A percentile compares a stretch with the other conserved stretches of the same genome.
phyloP scores from a whole-genome alignment of 495 filamentous ascomycete genomes.

The Penicillium lagena region DNA sequence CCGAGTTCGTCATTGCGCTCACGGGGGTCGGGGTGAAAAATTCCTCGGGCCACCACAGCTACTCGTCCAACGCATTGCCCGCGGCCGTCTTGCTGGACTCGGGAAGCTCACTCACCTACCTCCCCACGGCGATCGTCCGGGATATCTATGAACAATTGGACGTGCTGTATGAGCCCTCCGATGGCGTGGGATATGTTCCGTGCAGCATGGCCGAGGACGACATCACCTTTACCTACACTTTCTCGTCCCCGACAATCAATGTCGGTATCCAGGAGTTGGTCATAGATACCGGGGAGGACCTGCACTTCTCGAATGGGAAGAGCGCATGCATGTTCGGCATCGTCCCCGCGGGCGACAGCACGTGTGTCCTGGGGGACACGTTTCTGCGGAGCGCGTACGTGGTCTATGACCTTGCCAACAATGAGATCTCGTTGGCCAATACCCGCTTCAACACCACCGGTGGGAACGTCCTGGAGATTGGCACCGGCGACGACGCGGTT shows the following conservation, averaged over 20 bases:
- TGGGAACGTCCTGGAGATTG: slow-evolving; percentile 66
- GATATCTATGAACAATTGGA: slow-evolving; percentile 57
- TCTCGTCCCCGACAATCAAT: slow-evolving; percentile 58
- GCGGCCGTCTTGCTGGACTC: slow-evolving; percentile 77
- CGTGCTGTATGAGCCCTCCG: slow-evolving; percentile 52
- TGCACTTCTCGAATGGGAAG: slow-evolving; percentile 55
- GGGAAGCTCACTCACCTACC: slow-evolving; percentile 84
- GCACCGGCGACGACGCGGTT: slow-evolving; percentile 52
- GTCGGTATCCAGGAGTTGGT: slow-evolving; percentile 75
- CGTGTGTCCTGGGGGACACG: slow-evolving; percentile 78
- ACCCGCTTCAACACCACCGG: slow-evolving; percentile 72
- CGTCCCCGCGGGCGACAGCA: slow-evolving; percentile 58
- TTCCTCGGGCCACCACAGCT: slow-evolving; percentile 32
- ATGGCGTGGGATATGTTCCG: slow-evolving; percentile 57
- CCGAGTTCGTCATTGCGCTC: slow-evolving; percentile 79
- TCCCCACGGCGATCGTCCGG: slow-evolving; percentile 62
- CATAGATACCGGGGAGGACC: slow-evolving; percentile 47
- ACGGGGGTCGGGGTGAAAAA: slow-evolving; percentile 53
- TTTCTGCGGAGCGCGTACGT: slow-evolving; percentile 90
- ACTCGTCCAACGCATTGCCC: slow-evolving; percentile 47
- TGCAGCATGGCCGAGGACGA: slow-evolving; percentile 59
- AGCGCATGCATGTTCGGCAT: slow-evolving; percentile 71
- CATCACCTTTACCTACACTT: slow-evolving; percentile 61
- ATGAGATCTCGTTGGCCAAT: slow-evolving; percentile 81
- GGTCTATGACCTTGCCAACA: slow-evolving; percentile 84